phyloP scores from a whole-genome alignment of 192 early-diverging fungal species.

The Coemansia sp. region DNA sequence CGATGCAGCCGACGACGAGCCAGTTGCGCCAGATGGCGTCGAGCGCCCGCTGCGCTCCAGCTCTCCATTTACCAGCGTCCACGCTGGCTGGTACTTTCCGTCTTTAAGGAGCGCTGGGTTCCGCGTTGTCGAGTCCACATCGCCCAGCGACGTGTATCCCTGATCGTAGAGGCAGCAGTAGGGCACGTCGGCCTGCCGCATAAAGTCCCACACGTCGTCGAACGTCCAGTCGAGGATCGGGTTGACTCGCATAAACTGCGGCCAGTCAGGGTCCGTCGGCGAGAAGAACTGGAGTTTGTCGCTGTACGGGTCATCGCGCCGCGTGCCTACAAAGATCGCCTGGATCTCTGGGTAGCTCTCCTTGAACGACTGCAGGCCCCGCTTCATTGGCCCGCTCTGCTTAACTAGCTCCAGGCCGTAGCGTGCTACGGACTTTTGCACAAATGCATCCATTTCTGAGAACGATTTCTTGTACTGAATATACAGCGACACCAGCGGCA shows the following conservation, averaged over 20 bases:
- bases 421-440: slow-evolving; percentile 67
- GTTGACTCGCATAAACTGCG: slow-evolving; percentile 86
- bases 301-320: slow-evolving; percentile 75
- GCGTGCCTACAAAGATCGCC: slow-evolving; percentile 85
- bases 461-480: slow-evolving; percentile 80
- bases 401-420: slow-evolving; percentile 72
- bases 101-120: slow-evolving; percentile 77
- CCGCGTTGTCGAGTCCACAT: slow-evolving; percentile 77
- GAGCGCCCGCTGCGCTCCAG: slow-evolving; percentile 54
- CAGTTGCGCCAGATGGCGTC: slow-evolving; percentile 14
- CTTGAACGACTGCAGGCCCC: slow-evolving; percentile 75
- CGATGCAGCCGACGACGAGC: slow-evolving; percentile 25
- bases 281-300: slow-evolving; percentile 62
- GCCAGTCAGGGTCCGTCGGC: slow-evolving; percentile 89
- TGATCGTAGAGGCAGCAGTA: slow-evolving; percentile 92
- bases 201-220: slow-evolving; percentile 80
- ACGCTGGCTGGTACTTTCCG: slow-evolving; percentile 35
- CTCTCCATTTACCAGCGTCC: slow-evolving; percentile 22
- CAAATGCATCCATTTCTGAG: slow-evolving; percentile 87
- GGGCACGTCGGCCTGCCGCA: slow-evolving; percentile 64
- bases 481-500: slow-evolving; percentile 69
- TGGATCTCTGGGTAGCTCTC: slow-evolving; percentile 56
- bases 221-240: slow-evolving; percentile 93
- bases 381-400: slow-evolving; percentile 77
- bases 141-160: slow-evolving; percentile 93